Base-by-base conservation (phyloP, 179 eudicot genomes). In the Actinidia arguta region DNA sequence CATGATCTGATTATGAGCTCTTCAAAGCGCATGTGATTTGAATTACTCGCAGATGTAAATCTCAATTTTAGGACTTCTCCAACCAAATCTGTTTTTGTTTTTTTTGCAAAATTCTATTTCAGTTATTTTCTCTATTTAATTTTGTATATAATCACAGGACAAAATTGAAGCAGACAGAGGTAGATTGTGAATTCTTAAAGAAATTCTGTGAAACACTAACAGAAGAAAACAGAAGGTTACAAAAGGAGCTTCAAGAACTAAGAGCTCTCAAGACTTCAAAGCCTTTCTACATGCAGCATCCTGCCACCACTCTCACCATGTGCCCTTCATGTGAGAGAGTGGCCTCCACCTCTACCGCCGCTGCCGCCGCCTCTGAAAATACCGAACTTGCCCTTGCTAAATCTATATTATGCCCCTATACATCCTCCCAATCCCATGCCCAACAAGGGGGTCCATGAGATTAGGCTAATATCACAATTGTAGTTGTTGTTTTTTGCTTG, bases 91-190 rank as follows among this genome's bases (percentile, higher is more conserved):
- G 8, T 48, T 48, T 4, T 48, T 48, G 6, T 48, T 48, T 25
- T 54, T 36, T 4, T 25, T 17, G 12, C 31, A 50, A 6, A 27
- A 42, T 25, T 25, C 25, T n/a, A n/a, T n/a, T n/a, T n/a, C n/a
- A n/a, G n/a, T n/a, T n/a, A n/a, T n/a, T n/a, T n/a, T n/a, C n/a
- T n/a, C n/a, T n/a, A n/a, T n/a, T n/a, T n/a, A n/a, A n/a, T n/a
- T n/a, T n/a, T n/a, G n/a, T n/a, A n/a, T n/a, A n/a, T 27, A 50
- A 75, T 69, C 4, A 72, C 93, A 94, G 98, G 91, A 94, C 98
- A 39, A 94, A 94, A 79, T 80, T 93, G 88, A 93, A 93, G 88
- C 97, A 93, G 86, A 93, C 95, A 68, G 97, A 93, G 87, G 94
- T 92, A 62, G 95, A 93, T 84, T 92, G 95, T 50, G 97, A 92